Conservation (phyloP, 2,329 filamentous ascomycete species). For the Neofusicoccum cordaticola region DNA sequence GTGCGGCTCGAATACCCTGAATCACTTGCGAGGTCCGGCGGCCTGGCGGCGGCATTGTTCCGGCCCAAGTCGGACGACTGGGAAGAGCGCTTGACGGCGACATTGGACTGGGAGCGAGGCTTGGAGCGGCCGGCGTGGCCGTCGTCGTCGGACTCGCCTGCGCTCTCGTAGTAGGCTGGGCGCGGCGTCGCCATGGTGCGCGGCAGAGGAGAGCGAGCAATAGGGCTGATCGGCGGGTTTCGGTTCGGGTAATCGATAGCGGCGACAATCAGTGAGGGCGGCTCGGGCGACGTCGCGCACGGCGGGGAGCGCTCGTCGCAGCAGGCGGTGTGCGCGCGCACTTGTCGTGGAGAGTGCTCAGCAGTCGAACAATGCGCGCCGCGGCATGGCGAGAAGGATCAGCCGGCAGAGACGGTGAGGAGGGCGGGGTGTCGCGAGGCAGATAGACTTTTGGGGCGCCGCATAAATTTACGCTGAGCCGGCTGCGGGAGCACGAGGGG, state of each 20-base stretch:
- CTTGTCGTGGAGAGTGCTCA: neutral
- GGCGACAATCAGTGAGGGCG: conserved; percentile 3
- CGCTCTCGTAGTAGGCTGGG: conserved; percentile 1
- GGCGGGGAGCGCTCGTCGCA: neutral
- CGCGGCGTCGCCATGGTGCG: neutral
- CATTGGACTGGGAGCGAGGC: conserved; percentile 42
- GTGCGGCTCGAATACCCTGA: conserved; percentile 62
- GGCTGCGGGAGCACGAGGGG: conserved; percentile 5
- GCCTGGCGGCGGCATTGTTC: conserved; percentile 21
- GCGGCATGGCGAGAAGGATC: neutral
- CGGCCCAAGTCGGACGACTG: conserved; percentile 35
- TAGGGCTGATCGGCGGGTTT: conserved; percentile 1
- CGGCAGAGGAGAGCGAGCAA: neutral
- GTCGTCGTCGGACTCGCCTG: conserved; percentile 2
- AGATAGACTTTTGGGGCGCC: conserved; percentile 8
- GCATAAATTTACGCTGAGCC: conserved; percentile 11
- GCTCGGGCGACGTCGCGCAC: neutral
- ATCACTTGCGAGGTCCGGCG: conserved; percentile 54
- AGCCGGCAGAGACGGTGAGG: conserved; percentile 1
- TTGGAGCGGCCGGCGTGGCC: neutral
- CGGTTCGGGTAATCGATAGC: conserved; percentile 14
- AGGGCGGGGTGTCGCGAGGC: conserved; percentile 6
- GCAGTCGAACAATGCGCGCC: conserved; percentile 12
- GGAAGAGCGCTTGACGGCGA: conserved; percentile 47
- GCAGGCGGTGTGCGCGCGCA: conserved; percentile 2